Conservation (phyloP, 176 grass and related monocot species). For the Thinopyrum elongatum region DNA sequence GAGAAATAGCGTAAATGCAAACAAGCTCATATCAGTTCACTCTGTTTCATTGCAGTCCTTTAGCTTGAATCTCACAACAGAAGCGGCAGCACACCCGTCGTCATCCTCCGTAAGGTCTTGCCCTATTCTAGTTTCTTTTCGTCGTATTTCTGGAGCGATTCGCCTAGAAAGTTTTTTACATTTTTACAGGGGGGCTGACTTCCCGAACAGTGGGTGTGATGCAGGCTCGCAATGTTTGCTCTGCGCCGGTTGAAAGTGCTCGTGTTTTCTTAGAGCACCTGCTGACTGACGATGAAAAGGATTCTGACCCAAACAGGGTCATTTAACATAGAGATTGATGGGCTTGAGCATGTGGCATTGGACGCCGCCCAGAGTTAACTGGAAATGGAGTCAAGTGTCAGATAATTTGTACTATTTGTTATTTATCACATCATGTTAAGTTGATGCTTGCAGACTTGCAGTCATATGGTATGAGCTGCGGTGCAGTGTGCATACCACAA, state of each 20-base stretch:
- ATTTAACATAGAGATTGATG: slow-evolving; percentile 13
- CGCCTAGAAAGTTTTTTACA: not conserved
- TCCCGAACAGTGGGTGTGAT: not conserved
- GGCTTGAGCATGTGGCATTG: not conserved
- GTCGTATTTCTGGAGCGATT: not conserved
- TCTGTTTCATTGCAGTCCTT: not conserved
- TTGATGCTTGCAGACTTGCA: not conserved
- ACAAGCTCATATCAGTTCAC: not conserved
- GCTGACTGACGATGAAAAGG: not conserved
- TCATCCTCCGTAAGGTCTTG: slow-evolving; percentile 17
- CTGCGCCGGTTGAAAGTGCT: slow-evolving; percentile 15
- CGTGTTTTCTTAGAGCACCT: slow-evolving; percentile 50
- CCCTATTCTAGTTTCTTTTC: not conserved
- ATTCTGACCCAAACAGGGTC: slow-evolving; percentile 16
- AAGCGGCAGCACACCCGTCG: not conserved
- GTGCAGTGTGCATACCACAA: not conserved
- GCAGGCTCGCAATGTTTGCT: not conserved
- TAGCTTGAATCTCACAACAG: not conserved
- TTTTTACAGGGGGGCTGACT: slow-evolving; percentile 17
- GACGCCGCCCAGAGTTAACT: not conserved
- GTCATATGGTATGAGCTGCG: not conserved
- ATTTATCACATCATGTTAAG: not conserved
- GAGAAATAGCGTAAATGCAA: not conserved
- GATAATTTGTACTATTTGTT: not conserved
- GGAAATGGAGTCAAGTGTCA: not conserved